Evolutionary conservation across 2,329 filamentous ascomycete genomes (phyloP), one percentile per base, ranked within the genome.

Genomic region (Paecilomyces fulvus): DNA sequence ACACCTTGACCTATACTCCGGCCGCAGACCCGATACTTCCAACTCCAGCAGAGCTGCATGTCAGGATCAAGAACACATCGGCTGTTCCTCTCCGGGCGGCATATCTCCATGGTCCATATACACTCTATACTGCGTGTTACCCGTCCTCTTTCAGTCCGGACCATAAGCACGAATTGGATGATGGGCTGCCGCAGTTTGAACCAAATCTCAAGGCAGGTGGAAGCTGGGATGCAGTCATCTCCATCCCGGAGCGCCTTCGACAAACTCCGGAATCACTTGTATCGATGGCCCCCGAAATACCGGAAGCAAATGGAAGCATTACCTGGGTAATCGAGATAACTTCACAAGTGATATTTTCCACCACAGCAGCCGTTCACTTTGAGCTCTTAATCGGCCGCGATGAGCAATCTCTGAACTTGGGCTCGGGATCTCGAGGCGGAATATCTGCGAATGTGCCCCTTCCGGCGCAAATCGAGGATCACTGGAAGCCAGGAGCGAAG

Each of bases 71-170:
- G 71, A 99, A 99, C 73, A 92, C 89, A 9, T 94, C 89, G 43
- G 88, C 90, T 56, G 89, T 96, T 61, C 89, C 94, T 14, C 79
- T 97, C 43, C 89, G 94, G 67, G 94, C 94, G 55, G 94, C 94
- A 56, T 99, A 96, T 71, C 87, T 99, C 55, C 94, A 96, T 74
- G 94, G 94, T 0, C 94, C 94, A 1, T 99, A 99, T 70, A 95
- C 87, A 0, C 81, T 97, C 37, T 91, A 90, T 66, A 87, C 92
- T 52, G 86, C 92, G 53, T 89, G 91, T 23, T 95, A 95, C 65
- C 90, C 92, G 0, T 81, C 88, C 14, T 83, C 80, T 51, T 97
- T 94, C 76, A 82, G 92, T 65, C 90, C 92, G 1, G 91, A 96
- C 73, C 78, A 80, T 62, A 91, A 90, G 69, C 86, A 88, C 64